Percentiles rank a stretch among this genome's conserved stretches.
Conservation (phyloP, 2,329 filamentous ascomycete species). For the Rutstroemia sp. region DNA sequence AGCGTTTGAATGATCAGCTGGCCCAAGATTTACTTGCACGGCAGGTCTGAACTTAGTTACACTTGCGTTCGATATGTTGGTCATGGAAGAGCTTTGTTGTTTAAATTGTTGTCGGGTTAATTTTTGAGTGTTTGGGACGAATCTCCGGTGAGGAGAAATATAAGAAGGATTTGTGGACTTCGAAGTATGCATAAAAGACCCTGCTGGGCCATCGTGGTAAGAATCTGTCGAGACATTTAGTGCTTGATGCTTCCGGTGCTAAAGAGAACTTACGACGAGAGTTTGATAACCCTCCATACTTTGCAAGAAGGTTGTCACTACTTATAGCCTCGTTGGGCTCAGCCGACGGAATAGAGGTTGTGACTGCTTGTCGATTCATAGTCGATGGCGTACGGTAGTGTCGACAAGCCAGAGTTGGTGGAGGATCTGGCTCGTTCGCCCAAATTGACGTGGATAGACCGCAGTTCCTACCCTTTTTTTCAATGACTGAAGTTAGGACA, state of each 20-base stretch:
- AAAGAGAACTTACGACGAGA: background rate
- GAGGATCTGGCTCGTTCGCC: background rate
- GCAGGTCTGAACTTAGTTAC: background rate
- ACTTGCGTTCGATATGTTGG: background rate
- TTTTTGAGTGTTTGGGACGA: no score
- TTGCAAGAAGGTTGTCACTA: background rate
- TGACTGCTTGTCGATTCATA: background rate
- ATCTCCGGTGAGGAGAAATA: no score
- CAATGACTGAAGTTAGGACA: background rate
- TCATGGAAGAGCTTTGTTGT: background rate
- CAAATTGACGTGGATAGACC: background rate
- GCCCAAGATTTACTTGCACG: background rate
- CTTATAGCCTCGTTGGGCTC: background rate
- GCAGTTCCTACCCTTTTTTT: background rate
- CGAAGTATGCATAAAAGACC: no score
- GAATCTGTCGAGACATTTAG: no score
- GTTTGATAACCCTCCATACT: background rate
- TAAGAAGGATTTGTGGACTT: no score
- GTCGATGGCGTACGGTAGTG: background rate
- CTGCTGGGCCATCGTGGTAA: no score
- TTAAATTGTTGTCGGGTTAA: no score
- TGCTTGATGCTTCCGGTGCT: background rate
- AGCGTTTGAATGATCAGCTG: background rate
- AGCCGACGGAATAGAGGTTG: background rate
- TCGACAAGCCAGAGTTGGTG: background rate